phyloP scores from a whole-genome alignment of 306 rosid species.

The Prunus armeniaca region DNA sequence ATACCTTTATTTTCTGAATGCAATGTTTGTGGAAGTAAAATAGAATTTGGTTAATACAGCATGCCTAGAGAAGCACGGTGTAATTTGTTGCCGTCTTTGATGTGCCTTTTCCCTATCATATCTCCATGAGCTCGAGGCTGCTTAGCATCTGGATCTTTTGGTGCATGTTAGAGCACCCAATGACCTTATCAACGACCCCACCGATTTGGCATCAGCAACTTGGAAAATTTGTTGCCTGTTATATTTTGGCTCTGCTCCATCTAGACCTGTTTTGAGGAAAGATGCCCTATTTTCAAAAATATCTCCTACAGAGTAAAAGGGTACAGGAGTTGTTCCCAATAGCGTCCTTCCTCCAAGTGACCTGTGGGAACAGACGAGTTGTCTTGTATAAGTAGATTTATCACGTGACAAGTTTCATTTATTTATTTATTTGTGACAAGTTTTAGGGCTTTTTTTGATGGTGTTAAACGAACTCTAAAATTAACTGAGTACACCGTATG shows the following conservation, averaged over 20 bases:
- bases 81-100: not conserved
- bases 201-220: conserved; percentile 16
- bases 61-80: not conserved
- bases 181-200: conserved; percentile 14
- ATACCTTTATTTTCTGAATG: not conserved
- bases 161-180: conserved; percentile 27
- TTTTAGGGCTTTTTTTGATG: too few relatives aligned
- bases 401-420: too few relatives aligned
- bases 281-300: conserved; percentile 26
- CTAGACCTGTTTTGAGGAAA: conserved; percentile 1
- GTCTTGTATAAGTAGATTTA: too few relatives aligned
- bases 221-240: not conserved
- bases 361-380: not conserved
- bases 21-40: not conserved
- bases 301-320: conserved; percentile 15
- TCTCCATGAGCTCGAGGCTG: not conserved
- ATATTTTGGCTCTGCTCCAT: conserved; percentile 6
- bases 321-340: conserved; percentile 3
- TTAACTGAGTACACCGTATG: too few relatives aligned
- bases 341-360: conserved; percentile 15
- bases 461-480: too few relatives aligned
- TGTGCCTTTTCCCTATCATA: not conserved
- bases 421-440: too few relatives aligned
- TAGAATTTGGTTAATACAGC: not conserved
- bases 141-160: conserved; percentile 6